Base-by-base conservation (phyloP, 768 basidiomycete species). In the Filobasidium wieringae region DNA sequence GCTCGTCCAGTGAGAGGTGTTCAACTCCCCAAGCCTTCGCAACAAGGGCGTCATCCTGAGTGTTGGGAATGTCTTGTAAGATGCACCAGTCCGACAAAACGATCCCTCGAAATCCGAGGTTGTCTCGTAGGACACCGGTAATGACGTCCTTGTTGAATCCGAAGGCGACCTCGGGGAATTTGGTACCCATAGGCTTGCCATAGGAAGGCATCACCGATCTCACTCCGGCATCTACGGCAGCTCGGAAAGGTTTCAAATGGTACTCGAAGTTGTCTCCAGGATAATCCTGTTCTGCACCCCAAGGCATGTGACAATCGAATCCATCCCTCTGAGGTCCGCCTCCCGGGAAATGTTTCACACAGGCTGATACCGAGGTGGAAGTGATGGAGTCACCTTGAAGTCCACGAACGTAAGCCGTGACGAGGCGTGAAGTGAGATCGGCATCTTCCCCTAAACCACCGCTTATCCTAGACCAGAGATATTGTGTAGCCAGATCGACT, bases 341-440 rank as follows among this genome's bases (percentile, higher is more conserved):
- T 24, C 59, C 59, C 2, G 59, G 59, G 54, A 60, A 60, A 36
- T 60, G 59, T 40, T 60, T 60, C 34, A 60, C 59, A 26, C 59
- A 60, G 2, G 54, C 55, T 11, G 59, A 34, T 36, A 60, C 55
- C 32, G 59, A 60, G 5, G 14, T 30, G 24, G 45, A 27, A 1
- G 53, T 49, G 26, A 55, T 15, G 3, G 11, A 5, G 37, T 15
- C 37, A 11, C 37, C 37, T 22, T 40, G 37, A 11, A 40, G 15
- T 17, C 37, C 37, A 5, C 37, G 11, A 22, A 40, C 37, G 37
- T 40, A 40, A n/a, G 37, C 37, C 22, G 37, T 22, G 11, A 22
- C 22, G 5, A 40, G 11, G 11, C 37, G 37, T 5, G 37, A 40
- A 4, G 4, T 22, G 3, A 40, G 37, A 22, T 40, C 11, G 37